Evolutionary conservation across 495 filamentous ascomycete species (phyloP), one percentile per base, ranked within the genome.

Genomic region (Terfezia boudieri): DNA sequence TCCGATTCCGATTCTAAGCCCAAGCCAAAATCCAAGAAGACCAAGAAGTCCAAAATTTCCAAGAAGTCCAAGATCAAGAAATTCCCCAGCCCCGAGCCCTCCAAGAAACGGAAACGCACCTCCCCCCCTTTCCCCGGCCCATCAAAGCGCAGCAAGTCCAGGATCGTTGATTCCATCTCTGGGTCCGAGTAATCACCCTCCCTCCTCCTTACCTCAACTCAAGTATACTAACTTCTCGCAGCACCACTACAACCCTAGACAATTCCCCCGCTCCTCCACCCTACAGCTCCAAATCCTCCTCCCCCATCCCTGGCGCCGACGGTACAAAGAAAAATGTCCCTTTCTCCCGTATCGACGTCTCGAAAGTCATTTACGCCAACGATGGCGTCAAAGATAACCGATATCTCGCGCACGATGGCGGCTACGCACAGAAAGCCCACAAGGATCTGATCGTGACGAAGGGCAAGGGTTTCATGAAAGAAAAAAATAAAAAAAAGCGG

Each of bases 381-480:
- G 62, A 60, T n/a, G 51, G 51, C 9, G 43, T 65, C 14, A 62
- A 56, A 49, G 58, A 64, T 37, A 65, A 65, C 37, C 58, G 54
- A 10, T 65, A 60, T 38, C 57, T 62, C 68, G 55, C 64, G 73
- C 57, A 66, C 73, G 52, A 80, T 74, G 63, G 95, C 90, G 69
- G 85, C 38, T 99, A 95, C 64, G 87, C 88, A 7, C 79, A 89
- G 53, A 78, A 78, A 53, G 92, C 92, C 37, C 83, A 83, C 60
- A 74, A 82, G 56, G 89, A 95, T 66, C 69, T 99, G 51, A 84
- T 81, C 35, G 76, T 93, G 23, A 95, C 89, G 26, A 86, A 81
- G 65, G 92, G 92, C 54, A 96, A 94, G 71, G 84, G 85, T 12
- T 99, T 99, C 70, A 99, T 89, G 53, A 99, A 99, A 75, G 92